Percentiles rank a stretch among this genome's conserved stretches.
phyloP scores from a whole-genome alignment of 441 rosid genomes.

The Bruguiera hainesii region DNA sequence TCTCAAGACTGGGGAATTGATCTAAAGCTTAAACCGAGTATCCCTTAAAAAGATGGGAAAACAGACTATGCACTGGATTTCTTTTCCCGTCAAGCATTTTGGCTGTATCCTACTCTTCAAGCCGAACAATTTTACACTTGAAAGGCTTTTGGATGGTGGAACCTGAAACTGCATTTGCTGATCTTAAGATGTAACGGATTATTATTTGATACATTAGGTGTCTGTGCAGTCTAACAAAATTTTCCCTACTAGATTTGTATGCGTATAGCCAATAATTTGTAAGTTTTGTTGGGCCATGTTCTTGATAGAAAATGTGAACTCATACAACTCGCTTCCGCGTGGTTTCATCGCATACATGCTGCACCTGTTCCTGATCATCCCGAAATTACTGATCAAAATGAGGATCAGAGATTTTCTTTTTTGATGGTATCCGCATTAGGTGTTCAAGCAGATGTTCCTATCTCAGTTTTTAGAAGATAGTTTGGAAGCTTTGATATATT shows the following conservation, averaged over 20 bases:
- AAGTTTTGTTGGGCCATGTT: too few species aligned
- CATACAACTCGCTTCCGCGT: too few species aligned
- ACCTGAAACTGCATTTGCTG: constrained; percentile 90
- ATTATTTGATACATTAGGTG: not conserved
- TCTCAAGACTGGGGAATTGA: constrained; percentile 57
- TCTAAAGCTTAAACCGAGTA: constrained; percentile 67
- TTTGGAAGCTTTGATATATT: too few species aligned
- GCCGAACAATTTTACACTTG: constrained; percentile 94
- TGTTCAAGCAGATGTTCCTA: too few species aligned
- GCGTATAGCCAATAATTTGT: too few species aligned
- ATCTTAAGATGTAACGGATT: constrained; percentile 50
- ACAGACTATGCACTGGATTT: constrained; percentile 70
- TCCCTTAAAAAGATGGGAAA: constrained; percentile 77
- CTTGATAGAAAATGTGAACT: too few species aligned
- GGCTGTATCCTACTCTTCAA: constrained; percentile 92
- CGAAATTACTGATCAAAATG: too few species aligned
- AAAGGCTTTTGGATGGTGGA: constrained; percentile 99
- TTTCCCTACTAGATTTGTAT: not conserved
- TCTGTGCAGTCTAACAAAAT: not conserved
- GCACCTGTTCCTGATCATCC: too few species aligned
- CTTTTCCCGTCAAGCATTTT: constrained; percentile 37
- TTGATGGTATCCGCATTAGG: too few species aligned
- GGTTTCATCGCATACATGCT: too few species aligned
- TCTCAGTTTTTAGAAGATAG: too few species aligned
- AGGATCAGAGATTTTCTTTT: too few species aligned